Percentiles rank a stretch among this genome's conserved stretches.
These are phyloP conservation scores for Coemansia sp. DNA, from an alignment of 192 early-diverging fungal species.

Conservation along the genomic window DNA sequence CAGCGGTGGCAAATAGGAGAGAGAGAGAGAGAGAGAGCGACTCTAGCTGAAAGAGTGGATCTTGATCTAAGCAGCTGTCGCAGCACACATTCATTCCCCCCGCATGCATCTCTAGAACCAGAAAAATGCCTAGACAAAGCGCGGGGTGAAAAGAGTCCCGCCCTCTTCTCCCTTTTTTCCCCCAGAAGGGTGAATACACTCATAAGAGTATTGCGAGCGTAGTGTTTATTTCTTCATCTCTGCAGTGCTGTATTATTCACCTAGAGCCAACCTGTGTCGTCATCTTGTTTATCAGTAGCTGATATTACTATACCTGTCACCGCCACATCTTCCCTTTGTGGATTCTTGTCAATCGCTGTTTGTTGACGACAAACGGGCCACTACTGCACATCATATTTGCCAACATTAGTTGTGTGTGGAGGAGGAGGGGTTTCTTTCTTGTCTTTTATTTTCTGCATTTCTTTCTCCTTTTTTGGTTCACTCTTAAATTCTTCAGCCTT, in stretches of 20 bases:
- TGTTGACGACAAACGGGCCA: background rate
- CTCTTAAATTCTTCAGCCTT: background rate
- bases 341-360: background rate
- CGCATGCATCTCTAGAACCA: background rate
- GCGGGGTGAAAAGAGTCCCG: background rate
- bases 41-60: background rate
- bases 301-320: background rate
- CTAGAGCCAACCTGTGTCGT: background rate
- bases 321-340: slow-evolving; percentile 1
- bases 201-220: background rate
- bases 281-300: background rate
- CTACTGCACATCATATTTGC: background rate
- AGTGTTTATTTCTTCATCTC: background rate
- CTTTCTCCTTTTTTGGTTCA: background rate
- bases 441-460: slow-evolving; percentile 1
- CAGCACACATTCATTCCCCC: background rate
- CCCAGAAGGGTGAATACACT: background rate
- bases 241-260: background rate
- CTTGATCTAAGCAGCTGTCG: background rate
- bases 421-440: background rate
- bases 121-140: background rate
- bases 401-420: background rate
- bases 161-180: background rate
- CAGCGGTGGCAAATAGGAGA: background rate
- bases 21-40: background rate